Conservation (phyloP, 2,329 filamentous ascomycete genomes). For the Aspergillus fructus region DNA sequence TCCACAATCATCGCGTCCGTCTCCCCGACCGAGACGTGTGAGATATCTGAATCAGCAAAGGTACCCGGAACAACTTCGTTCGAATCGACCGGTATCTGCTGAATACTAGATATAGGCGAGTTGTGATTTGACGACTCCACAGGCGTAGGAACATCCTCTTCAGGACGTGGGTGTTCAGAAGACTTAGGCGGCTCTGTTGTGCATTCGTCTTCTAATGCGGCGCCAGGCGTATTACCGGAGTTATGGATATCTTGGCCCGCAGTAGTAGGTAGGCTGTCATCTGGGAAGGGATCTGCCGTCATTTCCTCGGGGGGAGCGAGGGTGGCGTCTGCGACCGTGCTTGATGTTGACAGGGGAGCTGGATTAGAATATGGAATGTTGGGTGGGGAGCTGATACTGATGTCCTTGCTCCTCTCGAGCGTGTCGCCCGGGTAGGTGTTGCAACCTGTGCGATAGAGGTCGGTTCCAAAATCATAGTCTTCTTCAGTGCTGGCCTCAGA, state of each 20-base stretch:
- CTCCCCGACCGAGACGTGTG: background rate
- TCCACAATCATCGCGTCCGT: background rate
- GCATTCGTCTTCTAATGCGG: background rate
- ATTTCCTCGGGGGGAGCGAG: background rate
- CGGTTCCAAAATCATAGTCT: slow-evolving; percentile 28
- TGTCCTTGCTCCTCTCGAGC: slow-evolving; percentile 8
- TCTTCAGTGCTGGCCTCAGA: slow-evolving; percentile 31
- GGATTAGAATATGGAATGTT: slow-evolving; percentile 8
- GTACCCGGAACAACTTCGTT: background rate
- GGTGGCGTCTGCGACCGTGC: background rate
- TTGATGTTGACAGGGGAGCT: background rate
- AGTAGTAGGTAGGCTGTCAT: background rate
- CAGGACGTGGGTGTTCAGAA: background rate
- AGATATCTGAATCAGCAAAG: background rate
- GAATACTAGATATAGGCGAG: background rate
- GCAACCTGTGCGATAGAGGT: slow-evolving; percentile 26
- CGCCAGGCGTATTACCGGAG: background rate
- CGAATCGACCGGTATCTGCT: background rate
- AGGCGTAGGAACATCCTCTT: background rate
- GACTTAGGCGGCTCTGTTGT: no score
- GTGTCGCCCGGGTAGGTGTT: slow-evolving; percentile 10
- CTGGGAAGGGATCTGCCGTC: background rate
- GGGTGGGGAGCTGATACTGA: slow-evolving; percentile 2
- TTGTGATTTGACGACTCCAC: background rate
- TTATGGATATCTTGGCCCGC: background rate